These are phyloP conservation scores for Mycena rosella DNA, from an alignment of 768 basidiomycete species.

Conservation along the genomic window DNA sequence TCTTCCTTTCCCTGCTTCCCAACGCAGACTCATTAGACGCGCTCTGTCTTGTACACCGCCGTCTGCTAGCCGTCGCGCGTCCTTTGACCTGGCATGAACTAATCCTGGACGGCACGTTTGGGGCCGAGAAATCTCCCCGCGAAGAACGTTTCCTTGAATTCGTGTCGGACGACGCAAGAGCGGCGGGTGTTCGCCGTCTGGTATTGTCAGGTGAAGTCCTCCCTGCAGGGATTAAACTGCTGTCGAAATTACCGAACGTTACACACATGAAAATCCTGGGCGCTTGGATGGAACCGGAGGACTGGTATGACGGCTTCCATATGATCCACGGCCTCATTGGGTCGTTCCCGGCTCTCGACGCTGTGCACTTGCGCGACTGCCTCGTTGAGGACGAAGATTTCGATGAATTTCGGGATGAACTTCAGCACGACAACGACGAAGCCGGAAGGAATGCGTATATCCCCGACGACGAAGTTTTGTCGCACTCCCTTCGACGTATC, in stretches of 20 bases:
- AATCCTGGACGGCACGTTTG: slow-evolving; percentile 6
- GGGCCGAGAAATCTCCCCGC: not conserved
- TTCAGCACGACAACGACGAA: slow-evolving; percentile 6
- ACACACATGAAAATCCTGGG: slow-evolving; percentile 15
- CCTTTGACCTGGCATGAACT: slow-evolving; percentile 9
- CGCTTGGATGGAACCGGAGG: not conserved
- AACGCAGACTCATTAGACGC: not conserved
- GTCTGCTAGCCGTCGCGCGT: not conserved
- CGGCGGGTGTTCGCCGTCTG: slow-evolving; percentile 3
- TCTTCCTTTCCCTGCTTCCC: not conserved
- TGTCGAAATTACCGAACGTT: not conserved
- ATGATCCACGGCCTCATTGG: slow-evolving; percentile 15
- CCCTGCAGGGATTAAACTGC: not conserved
- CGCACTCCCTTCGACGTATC: slow-evolving; percentile 18
- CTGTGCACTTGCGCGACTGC: slow-evolving; percentile 10
- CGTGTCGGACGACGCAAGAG: slow-evolving; percentile 7
- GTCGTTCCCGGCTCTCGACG: slow-evolving; percentile 3
- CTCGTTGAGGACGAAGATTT: slow-evolving; percentile 19
- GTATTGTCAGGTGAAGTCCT: slow-evolving; percentile 1
- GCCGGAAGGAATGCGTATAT: not conserved
- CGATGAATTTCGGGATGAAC: slow-evolving; percentile 19
- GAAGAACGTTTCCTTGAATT: slow-evolving; percentile 10
- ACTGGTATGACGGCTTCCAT: not conserved
- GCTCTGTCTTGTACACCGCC: slow-evolving; percentile 6
- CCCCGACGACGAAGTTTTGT: slow-evolving; percentile 7